Percentiles rank a stretch among this genome's conserved stretches.
phyloP scores from a whole-genome alignment of 2,329 filamentous ascomycete genomes.

The Dactylellina sp. region DNA sequence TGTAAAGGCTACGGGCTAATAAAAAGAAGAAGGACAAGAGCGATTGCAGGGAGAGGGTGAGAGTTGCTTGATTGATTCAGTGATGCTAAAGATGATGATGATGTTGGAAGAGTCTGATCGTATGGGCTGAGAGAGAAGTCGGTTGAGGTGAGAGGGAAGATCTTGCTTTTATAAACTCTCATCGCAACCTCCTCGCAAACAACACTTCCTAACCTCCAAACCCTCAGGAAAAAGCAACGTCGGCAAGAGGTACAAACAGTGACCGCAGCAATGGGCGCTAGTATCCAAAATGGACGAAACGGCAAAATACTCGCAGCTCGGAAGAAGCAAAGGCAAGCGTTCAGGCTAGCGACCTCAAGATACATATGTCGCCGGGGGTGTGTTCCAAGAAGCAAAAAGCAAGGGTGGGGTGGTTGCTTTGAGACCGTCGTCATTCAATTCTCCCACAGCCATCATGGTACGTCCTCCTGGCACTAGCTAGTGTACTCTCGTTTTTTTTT shows the following conservation, averaged over 20 bases:
- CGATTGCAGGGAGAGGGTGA: too few species aligned
- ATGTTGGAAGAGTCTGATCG: constrained; percentile 14
- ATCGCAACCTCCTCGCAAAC: neutral
- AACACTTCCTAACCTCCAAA: constrained; percentile 7
- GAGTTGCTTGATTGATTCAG: neutral
- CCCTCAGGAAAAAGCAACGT: constrained; percentile 37
- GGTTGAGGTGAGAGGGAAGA: constrained; percentile 42
- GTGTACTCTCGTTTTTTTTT: neutral
- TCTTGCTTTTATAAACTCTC: constrained; percentile 56
- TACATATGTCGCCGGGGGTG: constrained; percentile 31
- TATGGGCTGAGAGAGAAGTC: constrained; percentile 24
- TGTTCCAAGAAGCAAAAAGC: constrained; percentile 13
- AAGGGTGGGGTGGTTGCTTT: constrained; percentile 19
- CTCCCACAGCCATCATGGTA: too few species aligned
- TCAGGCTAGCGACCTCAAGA: neutral
- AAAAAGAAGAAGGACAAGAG: constrained; percentile 40
- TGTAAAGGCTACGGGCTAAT: constrained; percentile 33
- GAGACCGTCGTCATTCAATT: constrained; percentile 15
- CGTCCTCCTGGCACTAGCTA: too few species aligned
- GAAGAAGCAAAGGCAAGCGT: constrained; percentile 45
- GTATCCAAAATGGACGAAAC: constrained; percentile 20
- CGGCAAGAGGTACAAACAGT: constrained; percentile 36
- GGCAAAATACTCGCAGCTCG: constrained; percentile 52
- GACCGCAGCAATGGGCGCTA: constrained; percentile 31
- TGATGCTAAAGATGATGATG: neutral